phyloP scores from a whole-genome alignment of 2,329 filamentous ascomycete genomes.

The Colletotrichum tabaci region DNA sequence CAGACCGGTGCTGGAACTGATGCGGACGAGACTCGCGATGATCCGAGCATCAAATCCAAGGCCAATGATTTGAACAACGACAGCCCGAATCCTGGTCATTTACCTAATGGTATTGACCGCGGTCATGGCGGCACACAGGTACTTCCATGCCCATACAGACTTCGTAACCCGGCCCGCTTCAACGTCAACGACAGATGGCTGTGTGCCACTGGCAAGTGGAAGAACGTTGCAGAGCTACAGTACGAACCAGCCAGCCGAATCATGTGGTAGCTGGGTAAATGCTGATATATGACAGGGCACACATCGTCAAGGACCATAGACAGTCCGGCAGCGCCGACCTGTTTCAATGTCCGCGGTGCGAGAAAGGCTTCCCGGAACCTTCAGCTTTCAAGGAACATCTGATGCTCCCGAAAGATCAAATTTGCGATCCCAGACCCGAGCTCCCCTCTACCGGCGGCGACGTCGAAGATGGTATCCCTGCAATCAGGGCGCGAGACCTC shows the following conservation, averaged over 20 bases:
- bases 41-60: not conserved
- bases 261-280: not conserved
- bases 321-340: constrained; percentile 53
- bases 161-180: constrained; percentile 60
- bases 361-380: constrained; percentile 54
- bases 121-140: too few species aligned
- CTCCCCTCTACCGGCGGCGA: not conserved
- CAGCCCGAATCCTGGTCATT: not conserved
- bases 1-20: not conserved
- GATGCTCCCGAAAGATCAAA: constrained; percentile 56
- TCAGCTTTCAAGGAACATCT: constrained; percentile 57
- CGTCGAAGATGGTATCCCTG: constrained; percentile 30
- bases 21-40: not conserved
- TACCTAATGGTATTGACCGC: too few species aligned
- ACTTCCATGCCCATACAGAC: constrained; percentile 57
- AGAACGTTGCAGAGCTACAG: constrained; percentile 55
- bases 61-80: not conserved
- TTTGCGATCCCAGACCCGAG: constrained; percentile 51
- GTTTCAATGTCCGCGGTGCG: constrained; percentile 58
- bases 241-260: not conserved
- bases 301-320: constrained; percentile 61
- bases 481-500: not conserved
- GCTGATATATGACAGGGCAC: constrained; percentile 48
- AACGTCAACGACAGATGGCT: constrained; percentile 61
- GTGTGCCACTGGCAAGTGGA: constrained; percentile 60